Evolutionary conservation across 306 rosid genomes (phyloP).

Genomic region (Sechiopsis laciniata): DNA sequence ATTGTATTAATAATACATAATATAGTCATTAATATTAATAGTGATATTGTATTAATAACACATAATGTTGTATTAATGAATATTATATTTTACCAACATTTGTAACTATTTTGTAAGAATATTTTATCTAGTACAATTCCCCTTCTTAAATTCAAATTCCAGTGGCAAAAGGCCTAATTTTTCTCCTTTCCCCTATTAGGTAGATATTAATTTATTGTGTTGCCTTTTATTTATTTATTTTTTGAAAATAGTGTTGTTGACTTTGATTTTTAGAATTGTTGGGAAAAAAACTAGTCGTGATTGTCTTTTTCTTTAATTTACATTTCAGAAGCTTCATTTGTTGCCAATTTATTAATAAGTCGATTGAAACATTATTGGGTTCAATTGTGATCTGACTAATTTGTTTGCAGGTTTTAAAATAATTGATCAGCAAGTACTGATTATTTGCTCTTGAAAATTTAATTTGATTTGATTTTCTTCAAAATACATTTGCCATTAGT

Average conservation of each 20-base stretch:
- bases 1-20: too few species aligned
- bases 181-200: not conserved
- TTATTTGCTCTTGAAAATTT: not conserved
- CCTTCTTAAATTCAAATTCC: conserved; percentile 2
- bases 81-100: too few species aligned
- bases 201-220: not conserved
- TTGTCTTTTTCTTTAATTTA: not conserved
- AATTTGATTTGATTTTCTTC: not conserved
- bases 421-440: not conserved
- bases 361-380: not conserved
- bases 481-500: not conserved
- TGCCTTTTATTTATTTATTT: not conserved
- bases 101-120: too few species aligned
- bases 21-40: too few species aligned
- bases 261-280: not conserved
- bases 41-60: too few species aligned
- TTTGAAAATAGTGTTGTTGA: not conserved
- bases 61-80: too few species aligned
- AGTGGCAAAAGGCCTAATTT: conserved; percentile 7
- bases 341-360: not conserved
- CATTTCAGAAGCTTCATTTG: not conserved
- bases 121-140: too few species aligned
- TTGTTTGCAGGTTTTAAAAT: not conserved
- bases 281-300: not conserved
- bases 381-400: not conserved